Evolutionary conservation across 139 green algal genomes (phyloP), one percentile per base, ranked within the genome.

Genomic region (Raphidocelis subcapitata): DNA sequence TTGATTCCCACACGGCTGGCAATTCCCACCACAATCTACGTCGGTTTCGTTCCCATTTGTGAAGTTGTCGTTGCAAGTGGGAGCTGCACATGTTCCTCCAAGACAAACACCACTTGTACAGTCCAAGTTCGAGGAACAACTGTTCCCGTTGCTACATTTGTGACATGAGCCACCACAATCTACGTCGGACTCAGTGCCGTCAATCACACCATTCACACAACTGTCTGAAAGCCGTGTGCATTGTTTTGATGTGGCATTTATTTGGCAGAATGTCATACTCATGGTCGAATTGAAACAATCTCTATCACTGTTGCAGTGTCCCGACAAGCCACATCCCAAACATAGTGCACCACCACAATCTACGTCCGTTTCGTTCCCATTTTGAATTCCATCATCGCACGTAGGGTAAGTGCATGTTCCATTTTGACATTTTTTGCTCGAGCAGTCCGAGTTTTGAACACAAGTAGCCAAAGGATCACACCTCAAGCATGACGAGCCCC

Each of bases 311-410:
- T 16, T 57, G 49, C 49, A 57, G 49, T 64, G 24, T 20, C 57
- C 16, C 16, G 24, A 15, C 12, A 64, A 14, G 12, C 15, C 20
- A 67, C 60, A 44, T 8, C 31, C 29, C 29, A 28, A n/a, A 44
- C 60, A 44, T 24, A 44, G 8, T 15, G 14, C 60, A 16, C 60
- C 60, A 28, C 60, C 60, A 28, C 60, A 67, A 16, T 67, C 60
- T 8, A 67, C 18, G 16, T 41, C 60, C 8, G 60, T 67, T 20
- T 67, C 60, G 60, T 67, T 67, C 14, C 60, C 60, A 67, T 67
- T 67, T 5, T 37, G 21, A 18, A 67, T 16, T 8, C 21, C 20
- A 16, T 67, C 60, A 8, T 44, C 21, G 32, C 60, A 67, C 21
- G 60, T 67, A 21, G 28, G 60, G 21, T 20, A 31, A 12, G 8